A percentile compares a stretch with the other conserved stretches of the same genome.
Conservation (phyloP, 23 red algal species). For the Pyropia yezoensis region DNA sequence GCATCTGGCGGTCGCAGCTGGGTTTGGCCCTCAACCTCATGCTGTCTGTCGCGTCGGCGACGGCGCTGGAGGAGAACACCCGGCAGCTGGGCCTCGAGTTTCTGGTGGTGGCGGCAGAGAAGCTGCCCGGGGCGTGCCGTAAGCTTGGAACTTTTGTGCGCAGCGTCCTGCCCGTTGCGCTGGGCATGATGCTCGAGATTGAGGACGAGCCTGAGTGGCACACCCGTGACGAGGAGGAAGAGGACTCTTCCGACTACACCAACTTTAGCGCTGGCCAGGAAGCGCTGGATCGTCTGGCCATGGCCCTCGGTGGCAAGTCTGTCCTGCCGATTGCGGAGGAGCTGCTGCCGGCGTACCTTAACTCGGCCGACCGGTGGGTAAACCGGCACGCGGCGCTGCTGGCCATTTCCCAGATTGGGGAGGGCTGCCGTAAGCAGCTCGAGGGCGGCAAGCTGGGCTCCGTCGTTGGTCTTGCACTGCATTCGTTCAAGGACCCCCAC, state of each 20-base stretch:
- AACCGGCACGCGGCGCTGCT: conserved; percentile 89
- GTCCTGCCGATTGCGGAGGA: conserved; percentile 70
- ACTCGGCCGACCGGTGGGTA: conserved; percentile 52
- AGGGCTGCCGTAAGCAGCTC: conserved; percentile 94
- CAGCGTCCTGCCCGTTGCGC: conserved; percentile 54
- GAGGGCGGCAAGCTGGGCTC: conserved; percentile 55
- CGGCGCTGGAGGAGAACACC: conserved; percentile 35
- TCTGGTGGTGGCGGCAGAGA: conserved; percentile 72
- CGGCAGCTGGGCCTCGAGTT: conserved; percentile 92
- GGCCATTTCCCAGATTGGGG: conserved; percentile 93
- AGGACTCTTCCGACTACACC: conserved; percentile 50
- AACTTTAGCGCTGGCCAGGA: conserved; percentile 86
- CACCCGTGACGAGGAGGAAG: conserved; percentile 69
- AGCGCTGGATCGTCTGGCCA: conserved; percentile 86
- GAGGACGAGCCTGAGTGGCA: conserved; percentile 97
- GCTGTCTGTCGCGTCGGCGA: conserved; percentile 43
- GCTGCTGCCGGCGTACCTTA: conserved; percentile 53
- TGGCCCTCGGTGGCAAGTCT: conserved; percentile 91
- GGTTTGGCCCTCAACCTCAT: conserved; percentile 40
- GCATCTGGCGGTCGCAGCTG: conserved; percentile 63
- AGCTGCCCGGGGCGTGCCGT: conserved; percentile 63
- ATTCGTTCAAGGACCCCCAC: conserved; percentile 67
- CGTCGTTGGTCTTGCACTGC: conserved; percentile 63
- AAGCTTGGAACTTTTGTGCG: conserved; percentile 62
- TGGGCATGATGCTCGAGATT: conserved; percentile 92